phyloP scores from a whole-genome alignment of 441 rosid species.

The Isatis lusitanica region DNA sequence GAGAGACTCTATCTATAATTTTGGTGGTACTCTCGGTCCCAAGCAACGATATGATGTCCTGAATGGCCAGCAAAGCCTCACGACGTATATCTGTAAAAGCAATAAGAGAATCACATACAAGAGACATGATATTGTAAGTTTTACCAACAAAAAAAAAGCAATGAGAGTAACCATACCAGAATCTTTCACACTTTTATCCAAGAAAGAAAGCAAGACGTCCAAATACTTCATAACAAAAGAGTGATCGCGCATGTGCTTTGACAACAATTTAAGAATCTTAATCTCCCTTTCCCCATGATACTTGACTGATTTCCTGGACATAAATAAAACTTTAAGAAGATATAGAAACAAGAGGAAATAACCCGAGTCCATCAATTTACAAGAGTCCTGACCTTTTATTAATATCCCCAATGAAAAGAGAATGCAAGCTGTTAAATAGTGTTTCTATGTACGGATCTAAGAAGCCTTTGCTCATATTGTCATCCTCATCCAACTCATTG shows the following conservation, averaged over 20 bases:
- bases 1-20: slow-evolving; percentile 59
- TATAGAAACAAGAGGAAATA: slow-evolving; percentile 23
- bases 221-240: slow-evolving; percentile 55
- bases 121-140: slow-evolving; percentile 6
- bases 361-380: background rate
- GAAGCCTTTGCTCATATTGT: slow-evolving; percentile 45
- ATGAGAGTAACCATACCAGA: slow-evolving; percentile 55
- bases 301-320: slow-evolving; percentile 69
- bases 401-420: slow-evolving; percentile 55
- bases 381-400: slow-evolving; percentile 63
- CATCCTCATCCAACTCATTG: slow-evolving; percentile 53
- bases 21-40: slow-evolving; percentile 50
- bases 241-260: slow-evolving; percentile 58
- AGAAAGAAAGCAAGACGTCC: slow-evolving; percentile 72
- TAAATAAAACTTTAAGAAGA: slow-evolving; percentile 20
- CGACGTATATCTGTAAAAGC: slow-evolving; percentile 55
- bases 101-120: slow-evolving; percentile 28
- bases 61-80: slow-evolving; percentile 66
- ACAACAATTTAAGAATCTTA: slow-evolving; percentile 69
- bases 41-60: slow-evolving; percentile 51
- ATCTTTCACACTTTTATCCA: slow-evolving; percentile 53
- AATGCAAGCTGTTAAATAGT: slow-evolving; percentile 74
- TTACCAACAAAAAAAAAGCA: background rate
- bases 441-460: slow-evolving; percentile 60
- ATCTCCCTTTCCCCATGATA: slow-evolving; percentile 63